Conservation (phyloP, 75 land plant genomes). For the Ceratopteris richardii region DNA sequence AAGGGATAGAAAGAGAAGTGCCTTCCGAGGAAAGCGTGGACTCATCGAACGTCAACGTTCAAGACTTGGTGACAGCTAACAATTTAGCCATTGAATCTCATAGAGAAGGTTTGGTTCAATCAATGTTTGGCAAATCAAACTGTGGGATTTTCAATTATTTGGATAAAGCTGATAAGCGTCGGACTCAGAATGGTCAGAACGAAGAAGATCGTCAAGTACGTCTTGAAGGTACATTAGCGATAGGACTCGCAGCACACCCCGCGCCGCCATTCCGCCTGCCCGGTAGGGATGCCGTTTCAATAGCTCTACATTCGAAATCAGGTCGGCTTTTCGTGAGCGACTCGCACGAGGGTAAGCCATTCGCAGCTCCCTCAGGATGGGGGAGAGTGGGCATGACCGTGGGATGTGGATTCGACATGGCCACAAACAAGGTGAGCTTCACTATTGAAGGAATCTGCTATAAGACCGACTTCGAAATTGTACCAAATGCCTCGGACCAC, state of each 20-base stretch:
- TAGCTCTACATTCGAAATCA: conserved; percentile 9
- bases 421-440: conserved; percentile 3
- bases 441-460: background rate
- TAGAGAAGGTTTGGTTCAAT: no score
- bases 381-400: conserved; percentile 11
- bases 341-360: background rate
- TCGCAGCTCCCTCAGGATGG: background rate
- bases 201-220: no score
- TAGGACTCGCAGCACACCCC: conserved; percentile 15
- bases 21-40: no score
- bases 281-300: conserved; percentile 6
- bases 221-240: background rate
- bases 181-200: no score
- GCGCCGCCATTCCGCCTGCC: conserved; percentile 19
- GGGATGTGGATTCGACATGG: conserved; percentile 15
- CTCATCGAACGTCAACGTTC: no score
- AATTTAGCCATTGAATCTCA: no score
- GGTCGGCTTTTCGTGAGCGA: conserved; percentile 8
- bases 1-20: no score
- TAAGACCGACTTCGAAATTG: background rate
- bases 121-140: no score
- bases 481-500: background rate
- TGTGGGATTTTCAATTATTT: no score
- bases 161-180: no score
- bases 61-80: no score